A percentile compares a stretch with the other conserved stretches of the same genome.
Evolutionary conservation across 768 basidiomycete species (phyloP).

Genomic region (Pholiota molesta): DNA sequence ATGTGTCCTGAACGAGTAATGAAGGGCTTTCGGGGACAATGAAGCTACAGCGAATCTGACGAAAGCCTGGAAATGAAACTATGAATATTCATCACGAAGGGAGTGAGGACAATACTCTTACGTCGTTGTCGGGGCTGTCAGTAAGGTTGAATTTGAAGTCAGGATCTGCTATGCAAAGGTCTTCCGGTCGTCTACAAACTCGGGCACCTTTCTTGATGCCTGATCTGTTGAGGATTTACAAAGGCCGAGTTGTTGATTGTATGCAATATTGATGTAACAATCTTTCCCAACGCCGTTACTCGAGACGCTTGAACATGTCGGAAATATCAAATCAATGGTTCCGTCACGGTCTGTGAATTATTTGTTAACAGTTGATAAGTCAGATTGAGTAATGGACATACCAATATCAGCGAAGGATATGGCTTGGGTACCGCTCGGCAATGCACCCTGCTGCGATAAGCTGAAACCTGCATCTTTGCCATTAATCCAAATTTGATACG

Average conservation of each 20-base stretch:
- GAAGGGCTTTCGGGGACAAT: slow-evolving; percentile 52
- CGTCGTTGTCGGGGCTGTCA: slow-evolving; percentile 51
- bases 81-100: slow-evolving; percentile 1
- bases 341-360: slow-evolving; percentile 82
- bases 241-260: slow-evolving; percentile 87
- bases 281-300: slow-evolving; percentile 70
- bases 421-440: slow-evolving; percentile 78
- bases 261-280: slow-evolving; percentile 89
- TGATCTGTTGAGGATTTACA: slow-evolving; percentile 61
- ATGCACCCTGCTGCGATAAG: slow-evolving; percentile 62
- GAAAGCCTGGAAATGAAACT: slow-evolving; percentile 49
- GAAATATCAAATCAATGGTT: slow-evolving; percentile 93
- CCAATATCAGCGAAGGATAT: slow-evolving; percentile 93
- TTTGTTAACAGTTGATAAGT: not conserved
- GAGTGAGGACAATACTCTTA: slow-evolving; percentile 28
- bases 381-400: slow-evolving; percentile 31
- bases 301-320: slow-evolving; percentile 78
- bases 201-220: slow-evolving; percentile 51
- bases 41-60: slow-evolving; percentile 65
- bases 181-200: slow-evolving; percentile 73
- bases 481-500: slow-evolving; percentile 94
- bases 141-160: slow-evolving; percentile 78
- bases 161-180: slow-evolving; percentile 82
- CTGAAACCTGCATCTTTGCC: slow-evolving; percentile 75
- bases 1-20: slow-evolving; percentile 72